A percentile compares a stretch with the other conserved stretches of the same genome.
Conservation (phyloP, 768 basidiomycete species). For the Candolleomyces efflorescens region DNA sequence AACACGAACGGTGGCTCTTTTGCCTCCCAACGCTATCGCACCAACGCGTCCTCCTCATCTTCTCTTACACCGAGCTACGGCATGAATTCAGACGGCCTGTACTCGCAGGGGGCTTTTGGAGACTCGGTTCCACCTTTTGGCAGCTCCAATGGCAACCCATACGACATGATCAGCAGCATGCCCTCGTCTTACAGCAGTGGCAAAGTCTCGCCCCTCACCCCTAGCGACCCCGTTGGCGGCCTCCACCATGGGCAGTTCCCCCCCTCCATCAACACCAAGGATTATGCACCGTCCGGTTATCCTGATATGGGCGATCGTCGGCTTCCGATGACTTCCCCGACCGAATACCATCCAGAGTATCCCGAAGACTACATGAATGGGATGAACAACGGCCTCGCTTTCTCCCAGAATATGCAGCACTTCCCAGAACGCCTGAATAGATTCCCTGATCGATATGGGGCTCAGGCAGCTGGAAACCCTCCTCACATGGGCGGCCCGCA, state of each 20-base stretch:
- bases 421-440: slow-evolving; percentile 57
- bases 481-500: slow-evolving; percentile 50
- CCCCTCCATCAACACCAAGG: slow-evolving; percentile 44
- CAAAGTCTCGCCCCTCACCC: slow-evolving; percentile 73
- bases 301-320: slow-evolving; percentile 55
- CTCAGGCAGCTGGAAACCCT: slow-evolving; percentile 35
- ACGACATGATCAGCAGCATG: slow-evolving; percentile 62
- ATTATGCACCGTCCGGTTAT: slow-evolving; percentile 53
- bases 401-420: slow-evolving; percentile 48
- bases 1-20: slow-evolving; percentile 37
- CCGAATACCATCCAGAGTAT: slow-evolving; percentile 58
- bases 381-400: slow-evolving; percentile 43
- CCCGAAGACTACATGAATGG: slow-evolving; percentile 58
- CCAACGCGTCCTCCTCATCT: slow-evolving; percentile 68
- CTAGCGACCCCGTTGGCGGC: slow-evolving; percentile 55
- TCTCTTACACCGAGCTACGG: slow-evolving; percentile 56
- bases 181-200: slow-evolving; percentile 66
- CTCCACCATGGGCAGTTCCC: slow-evolving; percentile 58
- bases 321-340: slow-evolving; percentile 24
- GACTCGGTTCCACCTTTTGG: slow-evolving; percentile 60
- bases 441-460: slow-evolving; percentile 56
- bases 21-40: slow-evolving; percentile 58
- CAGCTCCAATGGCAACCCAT: slow-evolving; percentile 47
- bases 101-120: slow-evolving; percentile 53
- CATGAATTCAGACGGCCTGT: slow-evolving; percentile 53